Evolutionary conservation across 441 rosid genomes (phyloP).

Genomic region (Lepidium campestre): DNA sequence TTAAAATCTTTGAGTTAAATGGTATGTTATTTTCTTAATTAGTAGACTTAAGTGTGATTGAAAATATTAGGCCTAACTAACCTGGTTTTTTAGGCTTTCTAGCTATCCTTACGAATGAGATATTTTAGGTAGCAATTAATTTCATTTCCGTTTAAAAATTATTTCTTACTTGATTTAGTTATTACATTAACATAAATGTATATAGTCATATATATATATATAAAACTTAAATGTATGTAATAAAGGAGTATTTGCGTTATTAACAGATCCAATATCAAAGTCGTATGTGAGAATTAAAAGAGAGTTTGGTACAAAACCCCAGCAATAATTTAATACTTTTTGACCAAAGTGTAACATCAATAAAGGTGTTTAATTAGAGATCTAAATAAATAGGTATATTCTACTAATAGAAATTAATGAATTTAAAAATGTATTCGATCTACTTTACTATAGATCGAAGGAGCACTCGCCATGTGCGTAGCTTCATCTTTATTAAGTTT

Average conservation of each 20-base stretch:
- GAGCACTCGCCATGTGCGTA: constrained; percentile 21
- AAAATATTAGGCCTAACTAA: neutral
- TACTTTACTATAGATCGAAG: constrained; percentile 8
- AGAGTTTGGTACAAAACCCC: constrained; percentile 8
- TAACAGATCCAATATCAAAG: neutral
- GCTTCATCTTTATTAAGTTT: neutral
- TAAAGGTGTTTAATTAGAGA: constrained; percentile 4
- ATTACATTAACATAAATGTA: constrained; percentile 4
- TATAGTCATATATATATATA: too few species aligned
- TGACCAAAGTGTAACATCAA: constrained; percentile 22
- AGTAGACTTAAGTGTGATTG: neutral
- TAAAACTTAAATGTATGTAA: neutral
- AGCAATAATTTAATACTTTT: constrained; percentile 15
- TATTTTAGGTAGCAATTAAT: neutral
- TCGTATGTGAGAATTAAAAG: constrained; percentile 8
- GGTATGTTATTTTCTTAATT: neutral
- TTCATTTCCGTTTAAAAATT: neutral
- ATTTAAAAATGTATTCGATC: neutral
- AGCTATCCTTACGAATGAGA: neutral
- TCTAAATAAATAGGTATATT: neutral
- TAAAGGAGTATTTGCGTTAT: constrained; percentile 8
- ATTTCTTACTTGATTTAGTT: neutral
- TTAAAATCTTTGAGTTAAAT: neutral
- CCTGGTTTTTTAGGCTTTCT: too few species aligned
- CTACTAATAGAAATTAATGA: neutral